Evolutionary conservation across 805 yeast genomes (phyloP), one percentile per base, ranked within the genome.

Genomic region (Grigorovia jiainica): DNA sequence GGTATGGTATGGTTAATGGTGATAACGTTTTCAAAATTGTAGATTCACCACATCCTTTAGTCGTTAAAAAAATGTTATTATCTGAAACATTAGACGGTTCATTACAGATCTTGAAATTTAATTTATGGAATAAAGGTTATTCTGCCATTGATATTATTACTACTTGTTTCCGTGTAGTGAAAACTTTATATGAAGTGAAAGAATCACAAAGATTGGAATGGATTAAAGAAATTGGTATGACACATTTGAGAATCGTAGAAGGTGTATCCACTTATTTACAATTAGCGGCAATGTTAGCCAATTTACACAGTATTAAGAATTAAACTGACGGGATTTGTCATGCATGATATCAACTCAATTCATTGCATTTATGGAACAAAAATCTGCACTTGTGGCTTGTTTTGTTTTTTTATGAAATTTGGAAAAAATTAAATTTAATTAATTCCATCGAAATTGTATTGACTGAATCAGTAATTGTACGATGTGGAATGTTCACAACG

Each of bases 21-120:
- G 87, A 84, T 33, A 90, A 89, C 54, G 98, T 92, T 15, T 92
- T 87, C 71, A 86, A 83, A 58, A 85, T 92, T 44, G 97, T 92
- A 3, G 98, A 92, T 60, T 82, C 87, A 41, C 98, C 98, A 2
- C 97, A 92, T 64, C 98, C 98, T 0, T 62, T 87, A 39, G 78
- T 85, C 5, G 81, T 92, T 31, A 77, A 77, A 51, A 78, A 78
- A 51, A 79, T 83, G 79, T 64, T 84, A 32, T 60, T 83, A 39
- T 61, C 67, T 29, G 61, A 68, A 15, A 65, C 73, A 15, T 72
- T 87, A 24, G 94, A 87, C 43, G 75, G 68, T 4, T 79, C 94
- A 1, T 56, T 87, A 10, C 75, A 67, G 9, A 70, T 75, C 34
- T 71, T 92, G 49, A 56, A 52, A 41, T 78, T 75, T 40, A 70